Evolutionary conservation across 805 yeast genomes (phyloP).

Genomic region (Soucietia sequanensis): DNA sequence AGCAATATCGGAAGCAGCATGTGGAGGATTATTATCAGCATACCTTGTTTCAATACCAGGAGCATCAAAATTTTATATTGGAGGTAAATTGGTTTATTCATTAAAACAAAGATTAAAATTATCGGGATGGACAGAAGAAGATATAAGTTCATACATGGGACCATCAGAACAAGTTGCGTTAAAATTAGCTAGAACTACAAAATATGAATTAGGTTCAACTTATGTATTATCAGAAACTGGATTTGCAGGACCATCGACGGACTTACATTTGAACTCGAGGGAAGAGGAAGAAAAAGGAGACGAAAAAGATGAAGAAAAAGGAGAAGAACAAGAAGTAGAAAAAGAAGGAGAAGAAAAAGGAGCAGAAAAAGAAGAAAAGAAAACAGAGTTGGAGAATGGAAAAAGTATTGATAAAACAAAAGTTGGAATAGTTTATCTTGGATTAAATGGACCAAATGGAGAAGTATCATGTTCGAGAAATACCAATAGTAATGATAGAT

Average conservation of each 20-base stretch:
- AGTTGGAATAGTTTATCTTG: constrained; percentile 71
- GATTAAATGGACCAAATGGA: constrained; percentile 64
- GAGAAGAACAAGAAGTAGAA: constrained; percentile 12
- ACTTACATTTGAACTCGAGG: constrained; percentile 35
- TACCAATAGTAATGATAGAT: constrained; percentile 53
- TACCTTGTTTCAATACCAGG: constrained; percentile 82
- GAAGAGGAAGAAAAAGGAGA: constrained; percentile 14
- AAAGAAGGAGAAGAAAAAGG: too few relatives aligned
- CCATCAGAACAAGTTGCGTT: constrained; percentile 76
- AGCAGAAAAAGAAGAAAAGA: too few relatives aligned
- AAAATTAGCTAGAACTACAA: constrained; percentile 73
- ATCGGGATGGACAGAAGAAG: constrained; percentile 75
- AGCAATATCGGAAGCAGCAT: constrained; percentile 84
- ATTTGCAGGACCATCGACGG: constrained; percentile 73
- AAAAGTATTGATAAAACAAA: constrained; percentile 20
- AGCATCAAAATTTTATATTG: constrained; percentile 79
- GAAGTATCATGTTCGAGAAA: constrained; percentile 45
- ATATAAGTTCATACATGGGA: constrained; percentile 72
- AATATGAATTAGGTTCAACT: constrained; percentile 79
- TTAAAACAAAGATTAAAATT: constrained; percentile 69
- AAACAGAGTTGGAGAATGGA: too few relatives aligned
- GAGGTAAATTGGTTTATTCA: constrained; percentile 80
- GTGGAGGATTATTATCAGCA: constrained; percentile 84
- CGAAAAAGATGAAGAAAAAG: constrained; percentile 7
- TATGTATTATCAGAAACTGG: constrained; percentile 85